Evolutionary conservation across 176 grass and related monocot species (phyloP), one percentile per base, ranked within the genome.

Genomic region (Cenchrus fungigraminus): DNA sequence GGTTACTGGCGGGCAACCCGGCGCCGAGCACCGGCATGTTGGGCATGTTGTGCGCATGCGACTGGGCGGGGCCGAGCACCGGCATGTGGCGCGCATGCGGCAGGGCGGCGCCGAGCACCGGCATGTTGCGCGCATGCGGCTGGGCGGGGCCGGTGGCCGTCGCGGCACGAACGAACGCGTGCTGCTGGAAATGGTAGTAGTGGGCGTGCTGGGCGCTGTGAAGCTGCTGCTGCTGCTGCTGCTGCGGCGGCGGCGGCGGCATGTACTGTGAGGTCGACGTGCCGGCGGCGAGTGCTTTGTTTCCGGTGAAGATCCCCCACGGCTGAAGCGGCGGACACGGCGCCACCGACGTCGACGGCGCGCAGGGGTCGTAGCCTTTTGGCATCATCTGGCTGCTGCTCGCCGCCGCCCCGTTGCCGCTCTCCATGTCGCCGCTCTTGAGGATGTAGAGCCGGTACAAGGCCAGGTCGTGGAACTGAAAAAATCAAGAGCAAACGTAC

Each of bases 381-480:
- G 47, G 17, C 62, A 9, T 29, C 46, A 20, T 19, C 8, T 50
- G 60, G 10, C 12, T 20, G 32, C 0, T 22, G 4, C 8, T 13
- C 17, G 2, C 6, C 19, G 12, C 22, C 9, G 12, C 37, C 5
- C 5, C 69, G 37, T 2, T 17, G 28, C 20, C 42, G 9, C 6
- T 17, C 3, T 86, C 34, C 56, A 37, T 20, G 34, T 34, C 4
- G 22, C 32, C 46, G 34, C 20, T 60, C 14, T 49, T 58, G 32
- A 73, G 22, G 57, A 22, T 83, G 74, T 88, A 83, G 15, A 88
- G 66, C 22, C 86, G 66, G 80, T 88, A 88, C 86, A 79, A 43
- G 47, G 86, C 86, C 32, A 83, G 12, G 9, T 54, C 22, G 55
- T 59, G 16, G 16, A 45, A 19, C 86, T 83, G 61, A 3, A 25